These are phyloP conservation scores for Diospyros kaki DNA, from an alignment of 148 eudicot species.

Conservation along the genomic window DNA sequence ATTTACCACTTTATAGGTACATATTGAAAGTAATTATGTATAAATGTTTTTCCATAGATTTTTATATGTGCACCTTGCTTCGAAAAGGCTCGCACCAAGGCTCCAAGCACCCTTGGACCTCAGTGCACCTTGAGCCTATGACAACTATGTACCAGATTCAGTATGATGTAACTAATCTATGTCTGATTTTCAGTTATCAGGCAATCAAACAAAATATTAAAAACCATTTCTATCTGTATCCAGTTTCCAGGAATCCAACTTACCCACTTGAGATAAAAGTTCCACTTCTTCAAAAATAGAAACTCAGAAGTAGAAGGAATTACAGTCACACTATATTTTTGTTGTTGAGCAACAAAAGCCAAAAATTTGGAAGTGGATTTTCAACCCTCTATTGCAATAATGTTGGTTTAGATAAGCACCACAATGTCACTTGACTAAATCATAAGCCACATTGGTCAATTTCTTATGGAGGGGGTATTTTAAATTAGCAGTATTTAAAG, in stretches of 20 bases:
- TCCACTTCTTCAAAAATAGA: not conserved
- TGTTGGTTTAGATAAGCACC: not conserved
- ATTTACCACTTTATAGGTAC: too few relatives aligned
- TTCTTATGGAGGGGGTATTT: not conserved
- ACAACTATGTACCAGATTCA: not conserved
- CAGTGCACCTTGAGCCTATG: not conserved
- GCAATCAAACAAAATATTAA: not conserved
- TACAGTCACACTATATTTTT: not conserved
- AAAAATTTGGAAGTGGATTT: not conserved
- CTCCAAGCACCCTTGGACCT: too few relatives aligned
- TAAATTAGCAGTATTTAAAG: not conserved
- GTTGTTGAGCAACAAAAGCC: not conserved
- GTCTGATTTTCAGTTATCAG: not conserved
- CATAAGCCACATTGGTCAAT: not conserved
- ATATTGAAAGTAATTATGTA: too few relatives aligned
- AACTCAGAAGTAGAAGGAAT: slow-evolving; percentile 1
- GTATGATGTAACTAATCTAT: not conserved
- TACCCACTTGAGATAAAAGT: not conserved
- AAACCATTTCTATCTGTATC: not conserved
- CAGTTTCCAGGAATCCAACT: not conserved
- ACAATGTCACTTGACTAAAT: not conserved
- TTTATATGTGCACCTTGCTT: too few relatives aligned
- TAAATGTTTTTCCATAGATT: too few relatives aligned
- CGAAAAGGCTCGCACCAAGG: too few relatives aligned
- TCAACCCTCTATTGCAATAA: not conserved